Evolutionary conservation across 176 grass and related monocot genomes (phyloP).

Genomic region (Rhynchospora pubera): DNA sequence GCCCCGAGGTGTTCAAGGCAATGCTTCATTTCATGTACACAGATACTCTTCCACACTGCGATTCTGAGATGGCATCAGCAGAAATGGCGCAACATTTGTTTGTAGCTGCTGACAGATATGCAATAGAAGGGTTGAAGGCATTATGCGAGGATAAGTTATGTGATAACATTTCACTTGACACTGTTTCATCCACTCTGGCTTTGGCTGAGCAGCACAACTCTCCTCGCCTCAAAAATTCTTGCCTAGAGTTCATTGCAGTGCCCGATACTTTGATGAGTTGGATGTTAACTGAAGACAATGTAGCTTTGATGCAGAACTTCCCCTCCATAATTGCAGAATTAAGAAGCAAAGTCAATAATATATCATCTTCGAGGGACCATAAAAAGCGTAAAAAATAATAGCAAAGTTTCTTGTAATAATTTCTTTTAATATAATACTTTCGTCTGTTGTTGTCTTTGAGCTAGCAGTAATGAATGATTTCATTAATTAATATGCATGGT

Average conservation of each 20-base stretch:
- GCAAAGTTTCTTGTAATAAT: no score
- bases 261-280: neutral
- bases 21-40: slow-evolving; percentile 3
- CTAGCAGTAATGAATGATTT: no score
- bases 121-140: slow-evolving; percentile 2
- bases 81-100: neutral
- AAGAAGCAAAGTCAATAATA: neutral
- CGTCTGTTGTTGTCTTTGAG: no score
- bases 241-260: neutral
- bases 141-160: neutral
- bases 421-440: no score
- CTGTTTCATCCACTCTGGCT: neutral
- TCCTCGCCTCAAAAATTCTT: neutral
- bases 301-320: neutral
- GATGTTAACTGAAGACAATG: neutral
- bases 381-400: neutral
- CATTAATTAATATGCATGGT: no score
- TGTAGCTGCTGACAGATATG: slow-evolving; percentile 12
- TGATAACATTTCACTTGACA: neutral
- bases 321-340: neutral
- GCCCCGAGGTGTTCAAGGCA: neutral
- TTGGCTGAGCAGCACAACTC: neutral
- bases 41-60: neutral
- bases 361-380: neutral
- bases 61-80: neutral